phyloP scores from a whole-genome alignment of 441 rosid species.

The Viola pubescens region DNA sequence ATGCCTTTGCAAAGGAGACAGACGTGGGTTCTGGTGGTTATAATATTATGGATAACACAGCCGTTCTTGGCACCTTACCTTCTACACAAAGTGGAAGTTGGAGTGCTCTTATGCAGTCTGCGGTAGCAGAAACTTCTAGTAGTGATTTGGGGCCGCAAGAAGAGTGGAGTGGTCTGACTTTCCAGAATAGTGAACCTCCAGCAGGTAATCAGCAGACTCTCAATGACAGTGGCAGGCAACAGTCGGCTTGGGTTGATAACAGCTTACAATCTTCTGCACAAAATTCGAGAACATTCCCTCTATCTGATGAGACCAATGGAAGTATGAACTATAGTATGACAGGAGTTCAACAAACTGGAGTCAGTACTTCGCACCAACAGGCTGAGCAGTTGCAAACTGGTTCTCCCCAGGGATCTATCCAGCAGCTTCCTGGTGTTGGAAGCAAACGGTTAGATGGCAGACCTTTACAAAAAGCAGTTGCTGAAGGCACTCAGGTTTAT shows the following conservation, averaged over 20 bases:
- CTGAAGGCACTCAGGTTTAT: constrained; percentile 34
- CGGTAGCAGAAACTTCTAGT: constrained; percentile 60
- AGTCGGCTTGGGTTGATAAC: constrained; percentile 32
- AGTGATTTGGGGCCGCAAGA: constrained; percentile 37
- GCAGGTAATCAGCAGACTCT: constrained; percentile 24
- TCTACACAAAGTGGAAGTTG: constrained; percentile 89
- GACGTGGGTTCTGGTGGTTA: constrained; percentile 38
- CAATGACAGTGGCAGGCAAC: constrained; percentile 32
- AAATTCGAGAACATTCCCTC: constrained; percentile 24
- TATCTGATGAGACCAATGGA: constrained; percentile 21
- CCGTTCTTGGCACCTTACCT: constrained; percentile 40
- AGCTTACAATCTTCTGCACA: constrained; percentile 23
- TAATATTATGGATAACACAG: constrained; percentile 39
- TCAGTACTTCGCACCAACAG: constrained; percentile 29
- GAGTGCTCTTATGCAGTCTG: constrained; percentile 99
- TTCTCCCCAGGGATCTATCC: constrained; percentile 33
- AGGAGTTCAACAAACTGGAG: constrained; percentile 29
- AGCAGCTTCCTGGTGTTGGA: constrained; percentile 34
- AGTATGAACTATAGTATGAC: constrained; percentile 19
- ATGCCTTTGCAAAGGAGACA: constrained; percentile 50
- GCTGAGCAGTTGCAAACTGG: constrained; percentile 33
- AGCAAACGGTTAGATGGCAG: constrained; percentile 35
- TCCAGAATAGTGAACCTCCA: constrained; percentile 32
- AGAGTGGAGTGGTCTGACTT: constrained; percentile 46
- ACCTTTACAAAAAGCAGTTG: constrained; percentile 34